These are phyloP conservation scores for Skeletonema marinoi DNA, from an alignment of 108 stramenopile genomes.

Conservation along the genomic window DNA sequence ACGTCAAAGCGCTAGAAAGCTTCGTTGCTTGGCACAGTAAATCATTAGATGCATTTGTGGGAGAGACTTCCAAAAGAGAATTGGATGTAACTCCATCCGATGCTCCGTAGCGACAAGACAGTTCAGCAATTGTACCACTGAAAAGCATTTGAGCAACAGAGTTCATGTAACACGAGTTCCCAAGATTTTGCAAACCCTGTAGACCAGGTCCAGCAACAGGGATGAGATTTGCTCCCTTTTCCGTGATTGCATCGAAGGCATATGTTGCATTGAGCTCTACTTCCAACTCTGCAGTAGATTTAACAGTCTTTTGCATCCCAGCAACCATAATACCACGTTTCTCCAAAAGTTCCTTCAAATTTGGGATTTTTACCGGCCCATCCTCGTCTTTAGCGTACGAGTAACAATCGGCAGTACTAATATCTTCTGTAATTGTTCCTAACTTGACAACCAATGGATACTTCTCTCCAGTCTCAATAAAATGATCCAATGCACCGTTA, in stretches of 20 bases:
- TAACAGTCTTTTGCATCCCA: conserved; percentile 93
- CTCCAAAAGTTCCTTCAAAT: conserved; percentile 88
- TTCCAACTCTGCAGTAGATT: conserved; percentile 96
- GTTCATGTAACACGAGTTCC: conserved; percentile 98
- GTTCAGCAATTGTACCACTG: conserved; percentile 72
- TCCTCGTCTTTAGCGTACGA: conserved; percentile 98
- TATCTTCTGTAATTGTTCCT: conserved; percentile 95
- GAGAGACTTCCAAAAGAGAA: conserved; percentile 45
- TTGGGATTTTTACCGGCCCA: conserved; percentile 94
- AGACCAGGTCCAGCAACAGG: conserved; percentile 88
- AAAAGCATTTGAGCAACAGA: conserved; percentile 87
- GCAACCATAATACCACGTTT: conserved; percentile 91
- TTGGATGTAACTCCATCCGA: conserved; percentile 43
- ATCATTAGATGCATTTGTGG: conserved; percentile 64
- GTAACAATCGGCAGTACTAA: conserved; percentile 93
- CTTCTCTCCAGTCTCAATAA: conserved; percentile 81
- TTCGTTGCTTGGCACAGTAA: conserved; percentile 80
- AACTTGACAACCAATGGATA: conserved; percentile 98
- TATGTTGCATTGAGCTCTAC: conserved; percentile 95
- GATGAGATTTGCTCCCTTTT: conserved; percentile 83
- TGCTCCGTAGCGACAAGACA: conserved; percentile 74
- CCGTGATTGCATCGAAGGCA: conserved; percentile 94
- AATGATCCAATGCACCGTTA: conserved; percentile 96
- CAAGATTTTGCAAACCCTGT: conserved; percentile 96
- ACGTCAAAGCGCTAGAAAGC: conserved; percentile 73